Conservation (phyloP, 306 rosid species). For the Castanea crenata region DNA sequence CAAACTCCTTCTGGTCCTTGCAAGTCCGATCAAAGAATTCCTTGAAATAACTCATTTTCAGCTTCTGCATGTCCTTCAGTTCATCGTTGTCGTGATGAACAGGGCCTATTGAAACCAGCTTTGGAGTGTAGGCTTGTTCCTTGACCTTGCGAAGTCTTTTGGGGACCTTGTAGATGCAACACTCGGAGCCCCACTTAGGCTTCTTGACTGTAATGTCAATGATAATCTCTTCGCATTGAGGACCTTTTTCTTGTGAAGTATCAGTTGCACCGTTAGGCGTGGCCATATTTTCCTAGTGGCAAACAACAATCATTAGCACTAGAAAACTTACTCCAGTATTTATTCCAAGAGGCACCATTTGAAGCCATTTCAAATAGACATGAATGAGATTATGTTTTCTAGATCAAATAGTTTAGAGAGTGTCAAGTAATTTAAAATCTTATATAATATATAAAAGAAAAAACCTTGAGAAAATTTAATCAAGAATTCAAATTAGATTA, state of each 20-base stretch:
- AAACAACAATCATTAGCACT: neutral
- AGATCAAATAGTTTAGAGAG: too few species aligned
- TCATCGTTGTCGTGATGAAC: slow-evolving; percentile 7
- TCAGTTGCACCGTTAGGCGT: too few species aligned
- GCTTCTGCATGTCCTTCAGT: neutral
- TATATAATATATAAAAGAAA: too few species aligned
- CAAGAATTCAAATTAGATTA: too few species aligned
- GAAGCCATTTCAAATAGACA: too few species aligned
- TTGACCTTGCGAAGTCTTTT: slow-evolving; percentile 15
- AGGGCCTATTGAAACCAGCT: slow-evolving; percentile 20
- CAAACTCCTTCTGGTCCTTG: neutral
- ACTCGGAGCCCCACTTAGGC: neutral
- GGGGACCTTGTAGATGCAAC: slow-evolving; percentile 24
- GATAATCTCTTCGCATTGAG: neutral
- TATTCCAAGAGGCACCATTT: too few species aligned
- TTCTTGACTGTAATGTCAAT: slow-evolving; percentile 3
- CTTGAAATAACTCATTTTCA: neutral
- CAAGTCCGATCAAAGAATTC: neutral
- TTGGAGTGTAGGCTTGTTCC: slow-evolving; percentile 17
- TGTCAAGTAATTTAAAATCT: too few species aligned
- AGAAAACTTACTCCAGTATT: too few species aligned
- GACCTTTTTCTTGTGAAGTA: neutral
- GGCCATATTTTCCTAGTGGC: neutral
- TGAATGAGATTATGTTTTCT: too few species aligned
- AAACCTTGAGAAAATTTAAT: too few species aligned